Evolutionary conservation across 2,329 filamentous ascomycete species (phyloP).

Genomic region (Fusarium protoensiforme): DNA sequence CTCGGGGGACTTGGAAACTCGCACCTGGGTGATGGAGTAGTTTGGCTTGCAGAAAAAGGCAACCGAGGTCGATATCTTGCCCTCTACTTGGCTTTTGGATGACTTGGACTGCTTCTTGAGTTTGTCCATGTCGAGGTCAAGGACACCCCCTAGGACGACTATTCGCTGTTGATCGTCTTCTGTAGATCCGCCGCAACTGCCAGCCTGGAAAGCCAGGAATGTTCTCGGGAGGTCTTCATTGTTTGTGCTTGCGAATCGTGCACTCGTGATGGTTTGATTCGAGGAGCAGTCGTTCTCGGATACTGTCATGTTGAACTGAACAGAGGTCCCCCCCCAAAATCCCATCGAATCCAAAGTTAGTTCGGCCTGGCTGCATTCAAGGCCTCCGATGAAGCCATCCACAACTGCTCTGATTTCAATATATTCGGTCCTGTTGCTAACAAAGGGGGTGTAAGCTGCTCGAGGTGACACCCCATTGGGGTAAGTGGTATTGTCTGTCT

Average conservation of each 20-base stretch:
- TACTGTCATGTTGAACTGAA: conserved; percentile 46
- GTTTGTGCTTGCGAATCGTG: conserved; percentile 21
- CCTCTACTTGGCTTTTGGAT: conserved; percentile 12
- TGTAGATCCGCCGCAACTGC: conserved; percentile 30
- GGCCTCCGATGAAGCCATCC: conserved; percentile 47
- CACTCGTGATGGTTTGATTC: conserved; percentile 31
- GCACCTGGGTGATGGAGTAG: conserved; percentile 30
- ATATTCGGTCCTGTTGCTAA: conserved; percentile 36
- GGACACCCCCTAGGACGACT: conserved; percentile 30
- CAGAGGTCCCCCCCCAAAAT: conserved; percentile 16
- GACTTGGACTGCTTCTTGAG: conserved; percentile 27
- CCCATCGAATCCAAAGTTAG: conserved; percentile 40
- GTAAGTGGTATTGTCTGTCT: conserved; percentile 40
- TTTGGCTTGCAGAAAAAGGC: conserved; percentile 39
- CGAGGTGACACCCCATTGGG: conserved; percentile 48
- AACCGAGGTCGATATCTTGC: conserved; percentile 21
- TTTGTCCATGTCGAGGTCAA: conserved; percentile 28
- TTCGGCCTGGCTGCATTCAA: conserved; percentile 47
- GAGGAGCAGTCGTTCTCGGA: conserved; percentile 31
- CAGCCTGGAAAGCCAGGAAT: conserved; percentile 32
- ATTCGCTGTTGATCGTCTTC: conserved; percentile 35
- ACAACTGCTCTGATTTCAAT: conserved; percentile 45
- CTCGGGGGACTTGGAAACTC: conserved; percentile 30
- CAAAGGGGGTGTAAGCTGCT: conserved; percentile 51
- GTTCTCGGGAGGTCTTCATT: conserved; percentile 21